phyloP scores from a whole-genome alignment of 306 rosid genomes.

The Urtica urens region DNA sequence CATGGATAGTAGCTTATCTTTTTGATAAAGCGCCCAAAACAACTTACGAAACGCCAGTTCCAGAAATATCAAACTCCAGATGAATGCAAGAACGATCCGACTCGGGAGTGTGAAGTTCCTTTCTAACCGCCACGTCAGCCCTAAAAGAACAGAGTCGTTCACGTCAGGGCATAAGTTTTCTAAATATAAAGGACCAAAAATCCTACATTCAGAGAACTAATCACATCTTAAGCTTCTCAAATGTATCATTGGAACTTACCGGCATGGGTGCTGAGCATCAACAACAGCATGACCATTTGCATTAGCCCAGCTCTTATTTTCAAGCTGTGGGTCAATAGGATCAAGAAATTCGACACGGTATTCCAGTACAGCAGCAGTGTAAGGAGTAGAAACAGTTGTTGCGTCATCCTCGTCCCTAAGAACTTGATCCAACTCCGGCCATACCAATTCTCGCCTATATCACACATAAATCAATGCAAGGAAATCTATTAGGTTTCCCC shows the following conservation, averaged over 20 bases:
- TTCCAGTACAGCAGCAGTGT: constrained; percentile 76
- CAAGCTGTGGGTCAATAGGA: constrained; percentile 34
- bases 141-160: constrained; percentile 33
- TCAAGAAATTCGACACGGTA: constrained; percentile 65
- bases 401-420: constrained; percentile 71
- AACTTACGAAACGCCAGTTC: constrained; percentile 67
- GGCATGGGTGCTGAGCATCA: constrained; percentile 97
- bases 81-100: constrained; percentile 97
- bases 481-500: too few species aligned
- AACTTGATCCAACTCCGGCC: constrained; percentile 86
- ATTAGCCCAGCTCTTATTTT: constrained; percentile 49
- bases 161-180: constrained; percentile 19
- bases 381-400: constrained; percentile 65
- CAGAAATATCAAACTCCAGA: constrained; percentile 81
- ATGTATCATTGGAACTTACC: constrained; percentile 27
- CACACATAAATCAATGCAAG: constrained; percentile 10
- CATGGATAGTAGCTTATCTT: neutral
- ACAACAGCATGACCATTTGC: constrained; percentile 67
- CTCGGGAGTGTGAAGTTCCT: constrained; percentile 71
- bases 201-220: neutral
- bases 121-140: constrained; percentile 82
- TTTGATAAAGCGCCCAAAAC: neutral
- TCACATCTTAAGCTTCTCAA: neutral
- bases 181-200: constrained; percentile 4
- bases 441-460: constrained; percentile 75